These are phyloP conservation scores for Garcia nutans DNA, from an alignment of 345 rosid species.

Conservation along the genomic window DNA sequence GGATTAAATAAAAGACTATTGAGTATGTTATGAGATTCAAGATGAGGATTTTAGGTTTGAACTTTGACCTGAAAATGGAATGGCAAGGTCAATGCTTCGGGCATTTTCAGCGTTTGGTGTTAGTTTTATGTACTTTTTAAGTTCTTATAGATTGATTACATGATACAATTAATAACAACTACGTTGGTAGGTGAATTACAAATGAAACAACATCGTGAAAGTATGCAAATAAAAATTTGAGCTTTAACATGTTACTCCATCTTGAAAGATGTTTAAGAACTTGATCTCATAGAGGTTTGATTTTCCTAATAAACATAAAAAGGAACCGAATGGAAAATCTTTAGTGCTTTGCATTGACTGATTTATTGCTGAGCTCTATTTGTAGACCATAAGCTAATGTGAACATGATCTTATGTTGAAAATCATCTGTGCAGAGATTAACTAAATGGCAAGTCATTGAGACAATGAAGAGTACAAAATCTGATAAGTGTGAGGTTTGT, in stretches of 20 bases:
- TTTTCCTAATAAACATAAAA: not conserved
- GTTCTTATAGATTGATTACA: too few relatives aligned
- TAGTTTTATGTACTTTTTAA: too few relatives aligned
- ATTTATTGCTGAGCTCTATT: not conserved
- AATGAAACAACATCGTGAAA: not conserved
- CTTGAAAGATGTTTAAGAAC: not conserved
- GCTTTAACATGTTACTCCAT: not conserved
- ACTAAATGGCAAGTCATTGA: constrained; percentile 44
- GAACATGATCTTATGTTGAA: not conserved
- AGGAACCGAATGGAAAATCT: not conserved
- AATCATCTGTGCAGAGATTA: constrained; percentile 49
- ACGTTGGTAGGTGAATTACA: not conserved
- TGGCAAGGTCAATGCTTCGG: too few relatives aligned
- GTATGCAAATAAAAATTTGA: not conserved
- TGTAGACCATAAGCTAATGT: not conserved
- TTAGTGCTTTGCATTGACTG: not conserved
- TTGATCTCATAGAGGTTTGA: not conserved
- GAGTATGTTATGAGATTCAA: too few relatives aligned
- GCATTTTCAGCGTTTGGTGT: too few relatives aligned
- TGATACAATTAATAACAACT: too few relatives aligned
- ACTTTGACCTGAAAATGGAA: too few relatives aligned
- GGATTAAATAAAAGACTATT: too few relatives aligned
- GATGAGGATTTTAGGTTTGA: too few relatives aligned
- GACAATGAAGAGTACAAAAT: constrained; percentile 31
- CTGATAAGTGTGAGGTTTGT: constrained; percentile 63